Evolutionary conservation across 768 basidiomycete species (phyloP), one percentile per base, ranked within the genome.

Genomic region (Lactarius vividus): DNA sequence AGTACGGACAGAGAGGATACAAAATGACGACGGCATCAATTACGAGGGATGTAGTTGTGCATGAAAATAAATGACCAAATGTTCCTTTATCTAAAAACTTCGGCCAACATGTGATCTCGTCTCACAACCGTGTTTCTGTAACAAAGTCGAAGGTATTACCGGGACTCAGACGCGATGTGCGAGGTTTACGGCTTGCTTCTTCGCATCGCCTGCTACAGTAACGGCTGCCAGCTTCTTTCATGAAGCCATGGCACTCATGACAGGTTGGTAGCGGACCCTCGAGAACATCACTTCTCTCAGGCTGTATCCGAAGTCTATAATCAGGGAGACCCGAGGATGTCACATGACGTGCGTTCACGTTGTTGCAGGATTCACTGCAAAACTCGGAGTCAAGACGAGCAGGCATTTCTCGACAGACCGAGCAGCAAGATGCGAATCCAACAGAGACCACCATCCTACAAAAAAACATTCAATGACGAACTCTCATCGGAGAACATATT

Each of bases 221-320:
- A 46, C 6, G 42, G 20, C 29, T 29, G 13, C 20, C 15, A 5
- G 28, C 6, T 15, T 53, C 52, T 26, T 44, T 31, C 53, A 61
- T 61, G 9, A 44, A 23, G 28, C 59, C 44, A 31, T 59, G 64
- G 29, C 64, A 65, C 7, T 63, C 62, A 28, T 63, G 56, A 13
- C 59, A 59, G 20, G 59, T n/a, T 3, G 59, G 31, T 6, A 2
- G 8, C 20, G 49, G 39, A 11, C 13, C 29, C 1, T 59, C 59
- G 7, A 18, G 18, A n/a, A 44, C 23, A 3, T 26, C 16, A 1
- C 16, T 39, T 10, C 6, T 59, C 13, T n/a, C 11, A 53, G 49
- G 3, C 52, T 15, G 58, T 37, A 7, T 59, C 44, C 16, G 33
- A 35, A 7, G 1, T 7, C 8, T 31, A n/a, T 10, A 6, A 11